Conservation (phyloP, 495 filamentous ascomycete species). For the Neurospora sp. region DNA sequence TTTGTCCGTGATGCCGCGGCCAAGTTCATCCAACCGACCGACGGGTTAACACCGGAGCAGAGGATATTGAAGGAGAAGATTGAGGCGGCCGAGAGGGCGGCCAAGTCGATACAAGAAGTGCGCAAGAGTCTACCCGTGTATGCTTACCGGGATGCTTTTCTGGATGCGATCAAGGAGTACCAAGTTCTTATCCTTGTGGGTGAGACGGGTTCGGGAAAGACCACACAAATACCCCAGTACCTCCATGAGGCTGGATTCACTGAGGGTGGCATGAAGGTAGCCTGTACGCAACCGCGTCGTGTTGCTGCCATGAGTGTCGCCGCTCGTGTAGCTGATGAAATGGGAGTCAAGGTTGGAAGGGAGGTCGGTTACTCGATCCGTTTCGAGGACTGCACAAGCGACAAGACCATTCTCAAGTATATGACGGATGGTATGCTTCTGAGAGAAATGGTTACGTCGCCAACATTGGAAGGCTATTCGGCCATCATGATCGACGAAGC, state of each 20-base stretch:
- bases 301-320: constrained; percentile 97
- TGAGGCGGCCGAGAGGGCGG: constrained; percentile 78
- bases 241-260: constrained; percentile 88
- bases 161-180: constrained; percentile 62
- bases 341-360: constrained; percentile 82
- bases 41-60: constrained; percentile 68
- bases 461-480: constrained; percentile 74
- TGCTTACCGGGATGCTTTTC: constrained; percentile 61
- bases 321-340: constrained; percentile 86
- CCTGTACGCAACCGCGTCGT: constrained; percentile 82
- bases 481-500: constrained; percentile 96
- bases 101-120: constrained; percentile 78
- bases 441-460: constrained; percentile 84
- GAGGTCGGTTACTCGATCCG: constrained; percentile 94
- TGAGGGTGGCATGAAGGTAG: constrained; percentile 58
- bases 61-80: constrained; percentile 66
- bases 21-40: constrained; percentile 37
- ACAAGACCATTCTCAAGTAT: constrained; percentile 91
- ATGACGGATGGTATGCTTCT: constrained; percentile 98
- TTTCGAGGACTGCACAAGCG: constrained; percentile 87
- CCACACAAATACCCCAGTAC: constrained; percentile 82
- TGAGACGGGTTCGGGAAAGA: constrained; percentile 84
- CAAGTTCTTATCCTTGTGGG: constrained; percentile 80
- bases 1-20: constrained; percentile 72
- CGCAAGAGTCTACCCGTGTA: constrained; percentile 88